These are phyloP conservation scores for Lasiodiplodia theobromae DNA, from an alignment of 2,329 filamentous ascomycete species.

Conservation along the genomic window DNA sequence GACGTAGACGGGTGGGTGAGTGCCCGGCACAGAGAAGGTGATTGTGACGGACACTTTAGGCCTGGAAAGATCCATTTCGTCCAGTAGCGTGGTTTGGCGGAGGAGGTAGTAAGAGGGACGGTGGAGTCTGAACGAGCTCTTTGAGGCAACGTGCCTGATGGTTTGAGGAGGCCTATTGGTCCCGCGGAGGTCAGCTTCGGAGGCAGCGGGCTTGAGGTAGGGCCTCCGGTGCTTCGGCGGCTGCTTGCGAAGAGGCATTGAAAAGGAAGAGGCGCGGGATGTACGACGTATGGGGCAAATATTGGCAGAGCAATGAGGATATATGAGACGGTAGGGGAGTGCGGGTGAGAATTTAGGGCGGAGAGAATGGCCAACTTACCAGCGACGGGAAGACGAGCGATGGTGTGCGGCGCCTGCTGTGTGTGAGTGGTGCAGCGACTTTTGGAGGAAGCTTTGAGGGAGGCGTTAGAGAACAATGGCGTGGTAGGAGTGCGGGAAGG, in stretches of 20 bases:
- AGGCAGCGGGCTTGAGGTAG: conserved; percentile 23
- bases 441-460: not conserved
- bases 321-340: not conserved
- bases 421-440: not conserved
- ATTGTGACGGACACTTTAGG: conserved; percentile 56
- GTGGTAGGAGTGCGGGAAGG: not conserved
- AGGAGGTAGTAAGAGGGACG: conserved; percentile 26
- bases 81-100: not conserved
- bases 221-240: conserved; percentile 1
- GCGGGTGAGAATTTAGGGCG: conserved; percentile 10
- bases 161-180: conserved; percentile 24
- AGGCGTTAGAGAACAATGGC: not conserved
- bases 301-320: conserved; percentile 11
- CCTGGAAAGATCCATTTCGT: conserved; percentile 27
- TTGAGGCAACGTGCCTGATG: conserved; percentile 13
- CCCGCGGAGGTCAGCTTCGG: conserved; percentile 26
- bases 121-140: conserved; percentile 19
- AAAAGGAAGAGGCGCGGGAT: not conserved
- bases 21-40: conserved; percentile 66
- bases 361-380: conserved; percentile 2
- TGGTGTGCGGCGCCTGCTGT: conserved; percentile 12
- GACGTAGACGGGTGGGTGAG: conserved; percentile 72
- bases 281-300: not conserved
- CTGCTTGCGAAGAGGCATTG: conserved; percentile 23
- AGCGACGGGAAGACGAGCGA: not conserved